Evolutionary conservation across 805 yeast genomes (phyloP).

Genomic region (Ogataea saltuana): DNA sequence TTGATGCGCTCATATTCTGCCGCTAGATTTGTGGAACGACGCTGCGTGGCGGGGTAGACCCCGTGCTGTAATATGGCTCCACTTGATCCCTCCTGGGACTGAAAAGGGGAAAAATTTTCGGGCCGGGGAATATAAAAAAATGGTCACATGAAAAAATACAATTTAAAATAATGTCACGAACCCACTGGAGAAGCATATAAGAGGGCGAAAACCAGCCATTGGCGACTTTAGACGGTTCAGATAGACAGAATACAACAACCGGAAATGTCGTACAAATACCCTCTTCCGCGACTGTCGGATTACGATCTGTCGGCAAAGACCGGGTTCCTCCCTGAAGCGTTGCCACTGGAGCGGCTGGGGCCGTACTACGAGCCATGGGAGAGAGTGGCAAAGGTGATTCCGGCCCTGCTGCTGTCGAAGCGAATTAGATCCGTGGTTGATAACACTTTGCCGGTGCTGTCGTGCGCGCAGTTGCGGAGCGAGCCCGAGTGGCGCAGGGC

Average conservation of each 20-base stretch:
- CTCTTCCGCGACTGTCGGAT: slow-evolving; percentile 54
- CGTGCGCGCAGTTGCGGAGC: slow-evolving; percentile 44
- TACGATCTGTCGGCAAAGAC: slow-evolving; percentile 69
- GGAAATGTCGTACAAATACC: slow-evolving; percentile 31
- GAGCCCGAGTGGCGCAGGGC: slow-evolving; percentile 73
- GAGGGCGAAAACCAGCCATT: background rate
- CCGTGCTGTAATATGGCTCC: too few relatives aligned
- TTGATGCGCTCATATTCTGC: too few relatives aligned
- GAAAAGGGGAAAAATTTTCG: too few relatives aligned
- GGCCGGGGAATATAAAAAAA: too few relatives aligned
- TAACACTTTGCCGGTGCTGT: slow-evolving; percentile 52
- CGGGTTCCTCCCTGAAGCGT: slow-evolving; percentile 76
- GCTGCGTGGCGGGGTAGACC: too few relatives aligned
- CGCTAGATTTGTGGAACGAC: too few relatives aligned
- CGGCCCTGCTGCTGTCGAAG: slow-evolving; percentile 69
- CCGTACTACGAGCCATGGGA: slow-evolving; percentile 79
- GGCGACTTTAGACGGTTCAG: too few relatives aligned
- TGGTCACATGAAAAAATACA: too few relatives aligned
- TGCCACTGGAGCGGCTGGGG: slow-evolving; percentile 64
- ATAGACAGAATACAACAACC: too few relatives aligned
- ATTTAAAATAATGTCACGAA: too few relatives aligned
- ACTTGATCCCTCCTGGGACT: too few relatives aligned
- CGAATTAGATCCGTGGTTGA: slow-evolving; percentile 66
- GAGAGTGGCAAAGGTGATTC: slow-evolving; percentile 58
- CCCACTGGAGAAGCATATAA: slow-evolving; percentile 13